These are phyloP conservation scores for Mercurialis annua DNA, from an alignment of 345 rosid genomes.

Conservation along the genomic window DNA sequence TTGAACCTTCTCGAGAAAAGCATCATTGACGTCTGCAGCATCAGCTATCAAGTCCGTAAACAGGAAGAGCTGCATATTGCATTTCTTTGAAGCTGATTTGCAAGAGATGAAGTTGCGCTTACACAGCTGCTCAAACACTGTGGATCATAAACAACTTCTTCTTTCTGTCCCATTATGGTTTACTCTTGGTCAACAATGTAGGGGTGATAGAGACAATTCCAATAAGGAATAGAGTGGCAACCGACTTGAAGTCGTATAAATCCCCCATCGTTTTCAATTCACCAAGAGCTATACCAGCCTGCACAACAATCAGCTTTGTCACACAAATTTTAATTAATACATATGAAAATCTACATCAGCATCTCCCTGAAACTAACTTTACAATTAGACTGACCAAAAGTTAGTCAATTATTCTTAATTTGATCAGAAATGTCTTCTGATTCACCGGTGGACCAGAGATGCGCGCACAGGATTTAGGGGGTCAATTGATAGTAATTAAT, in stretches of 20 bases:
- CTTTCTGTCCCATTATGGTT: constrained; percentile 17
- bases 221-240: constrained; percentile 75
- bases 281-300: constrained; percentile 94
- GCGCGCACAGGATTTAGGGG: too few relatives aligned
- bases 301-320: constrained; percentile 20
- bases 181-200: constrained; percentile 54
- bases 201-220: constrained; percentile 77
- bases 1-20: constrained; percentile 14
- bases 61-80: constrained; percentile 14
- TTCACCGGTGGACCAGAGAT: too few relatives aligned
- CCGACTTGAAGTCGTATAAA: constrained; percentile 80
- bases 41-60: background rate
- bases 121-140: constrained; percentile 4
- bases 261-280: constrained; percentile 75
- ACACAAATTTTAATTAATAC: background rate
- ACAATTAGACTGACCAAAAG: background rate
- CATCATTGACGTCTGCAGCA: constrained; percentile 17
- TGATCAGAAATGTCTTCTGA: too few relatives aligned
- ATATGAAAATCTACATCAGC: too few relatives aligned
- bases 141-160: constrained; percentile 12
- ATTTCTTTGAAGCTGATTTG: constrained; percentile 28
- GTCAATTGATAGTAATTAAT: too few relatives aligned
- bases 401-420: too few relatives aligned
- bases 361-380: background rate
- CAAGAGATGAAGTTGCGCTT: constrained; percentile 16